These are phyloP conservation scores for Aspergillus sclerotioniger DNA, from an alignment of 495 filamentous ascomycete genomes.

Conservation along the genomic window DNA sequence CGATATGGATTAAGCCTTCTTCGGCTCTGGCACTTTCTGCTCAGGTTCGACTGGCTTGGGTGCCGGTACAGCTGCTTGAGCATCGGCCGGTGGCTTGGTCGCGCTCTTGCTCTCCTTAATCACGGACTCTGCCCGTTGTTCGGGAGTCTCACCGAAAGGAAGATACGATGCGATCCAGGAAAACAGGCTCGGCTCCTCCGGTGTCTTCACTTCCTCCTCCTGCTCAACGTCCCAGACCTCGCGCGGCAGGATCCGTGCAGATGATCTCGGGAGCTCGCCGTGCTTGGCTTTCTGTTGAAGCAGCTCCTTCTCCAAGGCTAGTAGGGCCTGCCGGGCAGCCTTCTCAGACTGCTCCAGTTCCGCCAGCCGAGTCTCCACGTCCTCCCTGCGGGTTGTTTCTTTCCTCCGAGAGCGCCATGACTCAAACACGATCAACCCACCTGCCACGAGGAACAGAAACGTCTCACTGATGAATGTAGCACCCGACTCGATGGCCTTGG, in stretches of 20 bases:
- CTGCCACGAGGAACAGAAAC: conserved; percentile 83
- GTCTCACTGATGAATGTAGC: conserved; percentile 91
- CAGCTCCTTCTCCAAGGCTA: conserved; percentile 66
- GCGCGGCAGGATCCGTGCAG: conserved; percentile 41
- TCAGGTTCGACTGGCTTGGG: background rate
- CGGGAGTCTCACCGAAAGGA: conserved; percentile 23
- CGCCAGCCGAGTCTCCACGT: conserved; percentile 65
- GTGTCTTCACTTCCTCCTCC: conserved; percentile 15
- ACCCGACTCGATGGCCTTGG: conserved; percentile 92
- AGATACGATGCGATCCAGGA: conserved; percentile 35
- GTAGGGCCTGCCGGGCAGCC: conserved; percentile 55
- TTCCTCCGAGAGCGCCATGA: conserved; percentile 72
- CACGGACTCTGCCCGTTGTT: conserved; percentile 15
- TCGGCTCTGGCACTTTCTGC: conserved; percentile 8
- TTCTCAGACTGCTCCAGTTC: conserved; percentile 65
- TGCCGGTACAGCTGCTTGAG: background rate
- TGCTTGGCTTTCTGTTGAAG: conserved; percentile 53
- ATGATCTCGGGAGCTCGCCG: conserved; percentile 26
- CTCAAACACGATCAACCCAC: conserved; percentile 77
- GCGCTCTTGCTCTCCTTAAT: conserved; percentile 14
- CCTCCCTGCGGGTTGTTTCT: conserved; percentile 70
- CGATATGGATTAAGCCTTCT: conserved; percentile 8
- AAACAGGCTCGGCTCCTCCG: conserved; percentile 35
- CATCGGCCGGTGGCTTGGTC: conserved; percentile 1
- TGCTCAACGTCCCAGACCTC: conserved; percentile 43